A percentile compares a stretch with the other conserved stretches of the same genome.
Evolutionary conservation across 129 eudicot species (phyloP).

Genomic region (Glebionis coronaria): DNA sequence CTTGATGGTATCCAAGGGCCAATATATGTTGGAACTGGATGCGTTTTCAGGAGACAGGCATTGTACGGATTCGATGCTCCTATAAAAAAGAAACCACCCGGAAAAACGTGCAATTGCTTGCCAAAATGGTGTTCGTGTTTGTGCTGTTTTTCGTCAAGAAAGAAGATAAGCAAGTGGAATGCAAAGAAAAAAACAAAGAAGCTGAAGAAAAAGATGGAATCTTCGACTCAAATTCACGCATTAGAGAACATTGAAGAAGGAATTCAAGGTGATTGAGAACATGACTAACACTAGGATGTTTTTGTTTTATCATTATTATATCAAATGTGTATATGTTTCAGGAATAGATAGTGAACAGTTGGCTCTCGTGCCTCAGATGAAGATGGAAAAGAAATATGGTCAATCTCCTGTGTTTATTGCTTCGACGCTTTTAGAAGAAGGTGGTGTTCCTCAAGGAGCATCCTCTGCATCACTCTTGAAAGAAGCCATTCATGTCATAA

Average conservation of each 20-base stretch:
- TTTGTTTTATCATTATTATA: neutral
- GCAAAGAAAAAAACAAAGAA: constrained; percentile 40
- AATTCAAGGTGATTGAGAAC: constrained; percentile 34
- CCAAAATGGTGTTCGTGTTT: constrained; percentile 59
- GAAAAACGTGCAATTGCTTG: constrained; percentile 77
- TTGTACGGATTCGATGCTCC: constrained; percentile 84
- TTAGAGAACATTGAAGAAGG: constrained; percentile 53
- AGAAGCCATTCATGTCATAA: constrained; percentile 77
- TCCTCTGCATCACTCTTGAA: constrained; percentile 43
- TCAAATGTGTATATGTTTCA: constrained; percentile 12
- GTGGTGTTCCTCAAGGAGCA: constrained; percentile 36
- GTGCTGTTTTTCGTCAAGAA: constrained; percentile 44
- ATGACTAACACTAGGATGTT: constrained; percentile 2
- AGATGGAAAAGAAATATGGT: constrained; percentile 61
- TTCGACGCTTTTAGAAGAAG: constrained; percentile 56
- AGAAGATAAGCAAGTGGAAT: constrained; percentile 40
- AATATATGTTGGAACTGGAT: constrained; percentile 45
- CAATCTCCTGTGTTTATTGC: constrained; percentile 72
- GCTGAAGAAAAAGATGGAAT: constrained; percentile 41
- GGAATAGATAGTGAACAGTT: constrained; percentile 21
- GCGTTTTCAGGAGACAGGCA: constrained; percentile 54
- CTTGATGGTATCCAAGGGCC: constrained; percentile 48
- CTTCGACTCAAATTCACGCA: constrained; percentile 46
- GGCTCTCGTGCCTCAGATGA: constrained; percentile 28
- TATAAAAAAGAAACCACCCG: constrained; percentile 48